These are phyloP conservation scores for Solanum ossicruentum DNA, from an alignment of 257 asterid genomes.

Conservation along the genomic window DNA sequence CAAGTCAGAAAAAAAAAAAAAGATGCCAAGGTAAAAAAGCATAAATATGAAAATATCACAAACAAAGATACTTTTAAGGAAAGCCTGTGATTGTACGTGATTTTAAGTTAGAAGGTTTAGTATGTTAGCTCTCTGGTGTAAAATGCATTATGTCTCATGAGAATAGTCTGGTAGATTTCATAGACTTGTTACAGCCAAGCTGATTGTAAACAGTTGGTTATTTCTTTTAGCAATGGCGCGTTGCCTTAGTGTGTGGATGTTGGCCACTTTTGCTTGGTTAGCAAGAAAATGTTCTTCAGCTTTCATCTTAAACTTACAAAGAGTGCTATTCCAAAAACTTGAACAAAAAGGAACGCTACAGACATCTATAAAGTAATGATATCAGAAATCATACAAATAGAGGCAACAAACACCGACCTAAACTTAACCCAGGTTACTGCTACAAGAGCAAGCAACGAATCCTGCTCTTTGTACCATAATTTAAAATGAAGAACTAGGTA, in stretches of 20 bases:
- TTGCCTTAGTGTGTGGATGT: background rate
- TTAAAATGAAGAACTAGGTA: background rate
- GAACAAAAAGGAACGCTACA: background rate
- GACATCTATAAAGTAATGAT: background rate
- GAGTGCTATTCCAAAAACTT: background rate
- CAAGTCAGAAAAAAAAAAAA: too few species aligned
- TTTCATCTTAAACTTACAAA: background rate
- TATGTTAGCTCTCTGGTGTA: background rate
- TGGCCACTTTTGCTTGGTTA: background rate
- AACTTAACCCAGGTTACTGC: background rate
- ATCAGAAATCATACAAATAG: background rate
- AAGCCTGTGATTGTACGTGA: background rate
- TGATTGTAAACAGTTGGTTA: background rate
- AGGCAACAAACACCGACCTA: background rate
- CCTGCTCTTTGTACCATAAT: background rate
- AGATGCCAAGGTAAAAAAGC: background rate
- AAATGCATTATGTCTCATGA: background rate
- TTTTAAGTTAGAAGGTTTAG: background rate
- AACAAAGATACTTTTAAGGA: background rate
- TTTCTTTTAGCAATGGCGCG: background rate
- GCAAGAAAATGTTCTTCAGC: background rate
- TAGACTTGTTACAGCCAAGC: background rate
- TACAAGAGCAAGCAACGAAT: background rate
- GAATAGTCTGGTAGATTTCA: background rate
- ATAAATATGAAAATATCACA: background rate